A percentile compares a stretch with the other conserved stretches of the same genome.
These are phyloP conservation scores for Allium fistulosum DNA, from an alignment of 106 monocot genomes.

Conservation along the genomic window DNA sequence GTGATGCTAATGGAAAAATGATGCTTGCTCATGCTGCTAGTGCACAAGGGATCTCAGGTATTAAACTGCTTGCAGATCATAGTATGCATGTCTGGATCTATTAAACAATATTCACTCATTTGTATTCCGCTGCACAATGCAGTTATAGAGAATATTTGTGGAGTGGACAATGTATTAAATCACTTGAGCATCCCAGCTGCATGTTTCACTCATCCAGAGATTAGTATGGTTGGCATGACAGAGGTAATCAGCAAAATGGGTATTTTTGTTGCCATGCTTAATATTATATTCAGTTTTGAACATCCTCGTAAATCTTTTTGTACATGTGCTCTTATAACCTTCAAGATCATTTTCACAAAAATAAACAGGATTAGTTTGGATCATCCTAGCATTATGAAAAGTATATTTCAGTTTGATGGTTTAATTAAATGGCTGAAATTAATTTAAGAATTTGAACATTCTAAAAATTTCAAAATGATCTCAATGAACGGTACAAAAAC, in stretches of 20 bases:
- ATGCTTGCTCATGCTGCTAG: slow-evolving; percentile 99
- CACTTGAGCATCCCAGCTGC: slow-evolving; percentile 97
- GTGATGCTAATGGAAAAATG: slow-evolving; percentile 98
- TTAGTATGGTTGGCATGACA: slow-evolving; percentile 94
- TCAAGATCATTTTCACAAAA: too few species aligned
- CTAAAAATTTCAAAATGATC: too few species aligned
- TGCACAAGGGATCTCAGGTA: slow-evolving; percentile 98
- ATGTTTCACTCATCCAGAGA: slow-evolving; percentile 97
- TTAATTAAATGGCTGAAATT: too few species aligned
- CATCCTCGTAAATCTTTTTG: too few species aligned
- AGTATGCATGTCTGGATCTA: not conserved
- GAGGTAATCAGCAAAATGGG: slow-evolving; percentile 42
- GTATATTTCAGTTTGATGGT: too few species aligned
- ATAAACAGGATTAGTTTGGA: too few species aligned
- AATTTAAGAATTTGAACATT: too few species aligned
- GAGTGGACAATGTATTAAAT: slow-evolving; percentile 80
- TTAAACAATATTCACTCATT: not conserved
- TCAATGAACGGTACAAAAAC: too few species aligned
- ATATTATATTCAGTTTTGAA: too few species aligned
- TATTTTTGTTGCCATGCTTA: not conserved
- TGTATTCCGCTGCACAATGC: not conserved
- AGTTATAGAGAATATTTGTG: slow-evolving; percentile 89
- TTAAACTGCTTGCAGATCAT: not conserved
- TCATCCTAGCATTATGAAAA: too few species aligned
- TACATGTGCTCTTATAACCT: too few species aligned